These are phyloP conservation scores for Venturia oleaginea DNA, from an alignment of 2,329 filamentous ascomycete species.

Conservation along the genomic window DNA sequence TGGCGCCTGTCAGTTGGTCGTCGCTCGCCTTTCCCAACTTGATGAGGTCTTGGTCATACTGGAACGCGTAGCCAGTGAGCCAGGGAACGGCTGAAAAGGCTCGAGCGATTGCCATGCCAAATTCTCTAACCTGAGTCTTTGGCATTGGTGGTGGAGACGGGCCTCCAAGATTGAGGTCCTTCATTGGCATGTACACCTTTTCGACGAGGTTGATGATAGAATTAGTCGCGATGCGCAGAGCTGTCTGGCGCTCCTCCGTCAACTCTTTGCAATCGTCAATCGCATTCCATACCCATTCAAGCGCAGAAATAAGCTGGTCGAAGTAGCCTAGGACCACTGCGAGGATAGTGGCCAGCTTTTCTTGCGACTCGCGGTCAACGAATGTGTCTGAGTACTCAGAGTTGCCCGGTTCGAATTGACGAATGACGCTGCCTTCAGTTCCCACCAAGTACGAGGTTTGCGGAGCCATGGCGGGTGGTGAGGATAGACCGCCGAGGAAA, in stretches of 20 bases:
- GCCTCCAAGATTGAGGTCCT: background rate
- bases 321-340: background rate
- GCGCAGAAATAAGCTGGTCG: background rate
- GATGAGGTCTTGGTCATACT: background rate
- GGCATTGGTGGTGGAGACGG: background rate
- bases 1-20: background rate
- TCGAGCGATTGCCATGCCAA: background rate
- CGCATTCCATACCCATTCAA: background rate
- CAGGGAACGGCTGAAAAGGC: background rate
- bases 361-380: background rate
- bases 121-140: background rate
- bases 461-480: background rate
- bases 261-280: background rate
- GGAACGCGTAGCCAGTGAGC: background rate
- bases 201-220: background rate
- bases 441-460: slow-evolving; percentile 5
- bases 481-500: background rate
- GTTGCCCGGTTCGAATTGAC: background rate
- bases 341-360: background rate
- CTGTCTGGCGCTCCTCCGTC: background rate
- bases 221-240: background rate
- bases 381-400: slow-evolving; percentile 11
- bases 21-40: background rate
- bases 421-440: slow-evolving; percentile 4
- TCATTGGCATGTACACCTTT: background rate